Conservation (phyloP, 306 rosid genomes). For the Vigna trinervia region DNA sequence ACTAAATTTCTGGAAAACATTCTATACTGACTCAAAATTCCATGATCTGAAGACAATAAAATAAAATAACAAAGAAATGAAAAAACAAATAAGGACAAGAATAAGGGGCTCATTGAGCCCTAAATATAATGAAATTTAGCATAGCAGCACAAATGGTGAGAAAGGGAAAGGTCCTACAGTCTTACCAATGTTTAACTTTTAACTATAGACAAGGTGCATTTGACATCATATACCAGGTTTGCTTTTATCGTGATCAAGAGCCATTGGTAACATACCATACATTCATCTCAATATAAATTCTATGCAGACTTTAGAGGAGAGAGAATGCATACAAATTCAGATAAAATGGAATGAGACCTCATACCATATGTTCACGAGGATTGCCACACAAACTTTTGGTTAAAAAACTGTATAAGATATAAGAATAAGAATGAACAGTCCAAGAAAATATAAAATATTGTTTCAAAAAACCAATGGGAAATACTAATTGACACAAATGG, state of each 20-base stretch:
- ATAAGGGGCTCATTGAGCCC: neutral
- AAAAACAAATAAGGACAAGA: neutral
- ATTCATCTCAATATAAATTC: constrained; percentile 3
- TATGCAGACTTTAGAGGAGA: neutral
- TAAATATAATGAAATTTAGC: neutral
- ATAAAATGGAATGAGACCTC: no score
- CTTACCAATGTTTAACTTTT: no score
- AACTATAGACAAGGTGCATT: no score
- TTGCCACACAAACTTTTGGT: no score
- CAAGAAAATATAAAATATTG: neutral
- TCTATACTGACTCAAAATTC: no score
- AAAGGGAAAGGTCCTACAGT: neutral
- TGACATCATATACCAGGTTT: no score
- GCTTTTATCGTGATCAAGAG: neutral
- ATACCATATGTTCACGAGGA: no score
- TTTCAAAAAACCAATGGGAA: constrained; percentile 1
- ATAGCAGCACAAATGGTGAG: neutral
- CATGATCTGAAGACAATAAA: neutral
- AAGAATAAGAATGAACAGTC: no score
- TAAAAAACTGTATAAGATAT: no score
- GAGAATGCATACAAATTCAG: no score
- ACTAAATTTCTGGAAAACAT: neutral
- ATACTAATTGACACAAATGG: constrained; percentile 20
- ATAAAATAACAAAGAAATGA: no score
- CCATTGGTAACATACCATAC: neutral